Evolutionary conservation across 768 basidiomycete genomes (phyloP).

Genomic region (Cystofilobasidium macerans): DNA sequence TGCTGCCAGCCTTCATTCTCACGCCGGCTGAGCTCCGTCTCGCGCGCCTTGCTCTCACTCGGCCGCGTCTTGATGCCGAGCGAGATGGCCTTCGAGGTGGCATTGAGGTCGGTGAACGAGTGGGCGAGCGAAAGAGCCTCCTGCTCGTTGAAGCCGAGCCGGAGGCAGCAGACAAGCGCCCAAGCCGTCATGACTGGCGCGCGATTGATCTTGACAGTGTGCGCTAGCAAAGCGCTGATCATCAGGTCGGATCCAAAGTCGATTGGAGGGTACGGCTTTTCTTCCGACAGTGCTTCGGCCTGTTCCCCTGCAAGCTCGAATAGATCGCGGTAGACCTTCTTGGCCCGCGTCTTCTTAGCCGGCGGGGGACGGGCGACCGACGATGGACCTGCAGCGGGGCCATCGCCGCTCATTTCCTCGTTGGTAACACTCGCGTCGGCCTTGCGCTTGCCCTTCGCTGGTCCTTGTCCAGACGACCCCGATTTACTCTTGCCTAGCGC

Average conservation of each 20-base stretch:
- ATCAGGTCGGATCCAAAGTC: background rate
- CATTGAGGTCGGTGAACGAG: conserved; percentile 16
- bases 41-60: background rate
- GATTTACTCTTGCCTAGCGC: background rate
- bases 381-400: background rate
- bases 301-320: conserved; percentile 6
- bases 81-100: conserved; percentile 7
- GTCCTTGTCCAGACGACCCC: background rate
- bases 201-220: conserved; percentile 59
- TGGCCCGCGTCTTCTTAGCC: conserved; percentile 1
- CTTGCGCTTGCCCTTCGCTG: conserved; percentile 4
- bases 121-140: conserved; percentile 76
- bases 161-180: conserved; percentile 74
- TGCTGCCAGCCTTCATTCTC: background rate
- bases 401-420: too few relatives aligned
- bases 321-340: background rate
- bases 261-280: background rate
- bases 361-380: background rate
- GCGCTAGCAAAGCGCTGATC: background rate
- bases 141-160: conserved; percentile 71
- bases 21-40: background rate
- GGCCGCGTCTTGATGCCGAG: background rate
- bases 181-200: conserved; percentile 93
- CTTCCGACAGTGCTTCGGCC: background rate
- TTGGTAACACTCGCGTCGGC: background rate